Conservation (phyloP, 2,329 filamentous ascomycete genomes). For the Ciborinia camelliae region DNA sequence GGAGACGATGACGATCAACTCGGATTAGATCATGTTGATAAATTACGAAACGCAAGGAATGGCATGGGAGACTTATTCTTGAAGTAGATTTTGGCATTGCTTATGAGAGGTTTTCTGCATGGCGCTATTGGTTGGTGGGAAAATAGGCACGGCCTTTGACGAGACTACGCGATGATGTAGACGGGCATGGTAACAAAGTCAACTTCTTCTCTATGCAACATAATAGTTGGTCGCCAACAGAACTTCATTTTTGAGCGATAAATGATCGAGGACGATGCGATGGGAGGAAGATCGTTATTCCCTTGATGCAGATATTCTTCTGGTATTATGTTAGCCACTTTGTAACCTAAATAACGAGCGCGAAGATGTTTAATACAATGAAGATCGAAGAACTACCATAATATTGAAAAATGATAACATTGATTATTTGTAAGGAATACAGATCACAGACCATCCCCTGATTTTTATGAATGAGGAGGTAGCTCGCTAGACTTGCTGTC, state of each 20-base stretch:
- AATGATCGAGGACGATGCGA: constrained; percentile 6
- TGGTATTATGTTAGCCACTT: constrained; percentile 8
- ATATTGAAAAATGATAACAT: neutral
- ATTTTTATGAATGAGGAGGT: neutral
- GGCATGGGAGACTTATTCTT: constrained; percentile 63
- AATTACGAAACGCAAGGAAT: constrained; percentile 55
- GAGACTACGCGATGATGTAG: constrained; percentile 13
- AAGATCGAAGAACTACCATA: neutral
- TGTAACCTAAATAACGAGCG: constrained; percentile 1
- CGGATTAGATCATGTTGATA: constrained; percentile 64
- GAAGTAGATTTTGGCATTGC: constrained; percentile 35
- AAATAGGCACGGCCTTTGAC: constrained; percentile 22
- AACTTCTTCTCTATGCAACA: constrained; percentile 15
- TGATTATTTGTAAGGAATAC: neutral
- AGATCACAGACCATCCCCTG: neutral
- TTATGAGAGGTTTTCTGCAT: constrained; percentile 24
- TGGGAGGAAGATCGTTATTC: constrained; percentile 2
- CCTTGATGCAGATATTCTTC: constrained; percentile 15
- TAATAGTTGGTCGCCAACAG: constrained; percentile 13
- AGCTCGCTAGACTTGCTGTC: neutral
- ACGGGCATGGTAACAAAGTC: constrained; percentile 18
- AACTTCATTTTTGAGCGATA: constrained; percentile 13
- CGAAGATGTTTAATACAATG: neutral
- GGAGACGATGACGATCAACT: constrained; percentile 57
- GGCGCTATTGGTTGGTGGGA: constrained; percentile 25